Base-by-base conservation (phyloP, 2,329 filamentous ascomycete genomes). In the Diaporthe batatas region DNA sequence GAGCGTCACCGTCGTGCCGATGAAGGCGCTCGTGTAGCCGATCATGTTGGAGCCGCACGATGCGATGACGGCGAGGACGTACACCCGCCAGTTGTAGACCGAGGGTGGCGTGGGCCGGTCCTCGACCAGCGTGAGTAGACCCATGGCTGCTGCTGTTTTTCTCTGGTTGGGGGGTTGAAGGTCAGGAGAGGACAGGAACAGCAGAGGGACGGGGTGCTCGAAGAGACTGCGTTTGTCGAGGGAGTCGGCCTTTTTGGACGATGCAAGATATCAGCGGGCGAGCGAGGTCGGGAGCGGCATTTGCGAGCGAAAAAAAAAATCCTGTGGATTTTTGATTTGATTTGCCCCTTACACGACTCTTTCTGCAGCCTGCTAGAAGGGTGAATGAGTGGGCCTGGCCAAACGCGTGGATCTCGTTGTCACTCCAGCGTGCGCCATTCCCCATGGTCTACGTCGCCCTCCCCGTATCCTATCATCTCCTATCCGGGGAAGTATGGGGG, bases 1-100 rank as follows among this genome's bases (percentile, higher is more conserved):
- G 39, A 95, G 85, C 1, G 92, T 90, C 44, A 95, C 83, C 1
- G 93, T 95, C 0, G 91, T 93, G 74, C 92, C 93, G 77, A 95
- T 95, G 82, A 95, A 95, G 75, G 93, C 91, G 65, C 89, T 92
- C 80, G 94, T 93, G 75, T 88, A 89, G 72, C 87, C 88, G 71
- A 90, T 89, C 79, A 85, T 88, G 78, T 87, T 88, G 44, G 88
- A 86, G 36, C 87, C 87, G 71, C 89, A 88, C 3, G 88, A 89
- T 25, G 88, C 88, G 34, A 88, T 82, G 58, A 84, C 82, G 12
- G 88, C 88, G 76, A 84, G 89, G 34, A 81, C 77, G 77, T 90
- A 90, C 71, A 90, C 87, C 47, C 88, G 85, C 88, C 88, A 90
- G 81, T 90, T 90, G 84, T 90, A 90, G 73, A 90, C 87, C 73